phyloP scores from a whole-genome alignment of 2,329 filamentous ascomycete genomes.

The Pseudogymnoascus sp. region DNA sequence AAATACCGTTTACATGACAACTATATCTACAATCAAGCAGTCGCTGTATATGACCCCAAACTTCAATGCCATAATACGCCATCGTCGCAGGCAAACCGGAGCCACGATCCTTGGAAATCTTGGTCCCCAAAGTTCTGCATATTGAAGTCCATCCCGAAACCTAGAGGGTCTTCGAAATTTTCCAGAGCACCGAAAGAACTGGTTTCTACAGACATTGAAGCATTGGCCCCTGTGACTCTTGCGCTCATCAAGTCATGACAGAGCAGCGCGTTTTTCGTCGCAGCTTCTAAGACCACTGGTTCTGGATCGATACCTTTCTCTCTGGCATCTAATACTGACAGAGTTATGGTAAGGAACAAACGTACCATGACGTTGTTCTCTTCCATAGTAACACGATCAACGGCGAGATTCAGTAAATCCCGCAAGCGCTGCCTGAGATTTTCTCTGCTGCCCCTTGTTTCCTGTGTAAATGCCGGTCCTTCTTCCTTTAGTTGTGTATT shows the following conservation, averaged over 20 bases:
- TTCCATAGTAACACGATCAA: conserved; percentile 29
- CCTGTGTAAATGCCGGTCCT: conserved; percentile 26
- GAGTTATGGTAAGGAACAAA: conserved; percentile 33
- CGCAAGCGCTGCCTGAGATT: conserved; percentile 28
- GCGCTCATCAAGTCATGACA: conserved; percentile 17
- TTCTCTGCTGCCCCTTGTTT: conserved; percentile 24
- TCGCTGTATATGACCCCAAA: not conserved
- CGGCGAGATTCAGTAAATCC: conserved; percentile 24
- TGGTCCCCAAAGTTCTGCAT: not conserved
- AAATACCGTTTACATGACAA: not conserved
- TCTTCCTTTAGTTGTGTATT: conserved; percentile 38
- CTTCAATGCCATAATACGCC: not conserved
- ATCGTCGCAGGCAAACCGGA: not conserved
- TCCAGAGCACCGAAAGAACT: not conserved
- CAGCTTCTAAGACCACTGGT: conserved; percentile 15
- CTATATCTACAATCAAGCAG: not conserved
- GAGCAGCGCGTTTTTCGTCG: conserved; percentile 14
- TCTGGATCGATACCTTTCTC: conserved; percentile 15
- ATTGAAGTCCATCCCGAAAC: not conserved
- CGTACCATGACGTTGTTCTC: conserved; percentile 39
- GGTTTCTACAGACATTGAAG: not conserved
- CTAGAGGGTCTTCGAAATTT: not conserved
- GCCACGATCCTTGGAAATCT: not conserved
- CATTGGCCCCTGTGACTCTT: not conserved
- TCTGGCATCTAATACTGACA: conserved; percentile 32